Conservation (phyloP, 768 basidiomycete species). For the Trametes sanguinea region DNA sequence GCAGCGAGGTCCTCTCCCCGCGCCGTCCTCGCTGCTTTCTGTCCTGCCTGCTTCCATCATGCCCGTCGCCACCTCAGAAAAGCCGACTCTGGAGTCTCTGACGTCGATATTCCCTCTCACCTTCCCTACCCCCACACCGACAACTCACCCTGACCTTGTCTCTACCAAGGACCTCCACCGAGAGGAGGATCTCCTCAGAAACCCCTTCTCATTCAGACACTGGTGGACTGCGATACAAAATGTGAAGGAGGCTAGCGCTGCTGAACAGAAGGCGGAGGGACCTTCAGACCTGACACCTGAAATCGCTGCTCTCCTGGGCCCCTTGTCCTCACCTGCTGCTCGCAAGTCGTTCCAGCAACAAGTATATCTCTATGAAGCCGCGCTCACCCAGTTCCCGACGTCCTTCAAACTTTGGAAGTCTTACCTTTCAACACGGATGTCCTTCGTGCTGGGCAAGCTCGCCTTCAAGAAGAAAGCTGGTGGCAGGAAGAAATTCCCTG, state of each 20-base stretch:
- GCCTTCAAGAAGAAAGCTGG: constrained; percentile 75
- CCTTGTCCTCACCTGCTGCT: constrained; percentile 70
- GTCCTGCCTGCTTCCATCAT: constrained; percentile 37
- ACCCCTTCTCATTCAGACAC: constrained; percentile 86
- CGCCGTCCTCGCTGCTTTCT: neutral
- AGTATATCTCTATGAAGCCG: constrained; percentile 92
- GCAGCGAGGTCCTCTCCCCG: neutral
- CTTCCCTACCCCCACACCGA: constrained; percentile 78
- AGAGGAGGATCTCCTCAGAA: constrained; percentile 92
- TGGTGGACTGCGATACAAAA: constrained; percentile 90
- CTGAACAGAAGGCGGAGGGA: constrained; percentile 59
- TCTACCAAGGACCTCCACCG: constrained; percentile 75
- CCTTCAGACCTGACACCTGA: constrained; percentile 50
- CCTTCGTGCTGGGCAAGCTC: constrained; percentile 81
- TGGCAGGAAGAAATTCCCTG: constrained; percentile 89
- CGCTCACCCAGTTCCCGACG: constrained; percentile 81
- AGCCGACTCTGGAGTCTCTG: constrained; percentile 52
- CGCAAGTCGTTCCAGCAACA: constrained; percentile 80
- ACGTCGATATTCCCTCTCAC: constrained; percentile 78
- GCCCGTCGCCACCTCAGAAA: constrained; percentile 55
- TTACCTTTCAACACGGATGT: constrained; percentile 81
- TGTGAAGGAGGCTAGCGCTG: constrained; percentile 63
- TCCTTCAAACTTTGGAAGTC: constrained; percentile 97
- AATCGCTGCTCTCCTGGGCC: constrained; percentile 66
- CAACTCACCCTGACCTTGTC: constrained; percentile 76